Evolutionary conservation across 2,329 filamentous ascomycete genomes (phyloP).

Genomic region (Diaporthe aspalathi): DNA sequence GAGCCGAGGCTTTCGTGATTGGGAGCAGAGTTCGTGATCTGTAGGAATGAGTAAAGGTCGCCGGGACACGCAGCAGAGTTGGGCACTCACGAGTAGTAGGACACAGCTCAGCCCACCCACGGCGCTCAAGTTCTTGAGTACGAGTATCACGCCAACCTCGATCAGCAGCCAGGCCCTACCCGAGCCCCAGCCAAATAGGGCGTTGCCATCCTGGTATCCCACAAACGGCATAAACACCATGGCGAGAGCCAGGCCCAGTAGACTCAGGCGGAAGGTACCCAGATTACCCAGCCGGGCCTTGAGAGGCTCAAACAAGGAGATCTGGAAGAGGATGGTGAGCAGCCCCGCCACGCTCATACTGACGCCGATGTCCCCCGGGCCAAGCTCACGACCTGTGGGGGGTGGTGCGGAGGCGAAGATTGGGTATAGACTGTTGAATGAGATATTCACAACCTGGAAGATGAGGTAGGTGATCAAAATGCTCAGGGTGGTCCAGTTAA

Average conservation of each 20-base stretch:
- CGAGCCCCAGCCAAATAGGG: slow-evolving; percentile 67
- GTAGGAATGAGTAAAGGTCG: not conserved
- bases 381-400: slow-evolving; percentile 81
- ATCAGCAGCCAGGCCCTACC: slow-evolving; percentile 79
- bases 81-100: slow-evolving; percentile 78
- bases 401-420: slow-evolving; percentile 84
- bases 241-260: slow-evolving; percentile 83
- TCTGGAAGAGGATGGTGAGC: slow-evolving; percentile 90
- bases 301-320: slow-evolving; percentile 83
- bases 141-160: slow-evolving; percentile 82
- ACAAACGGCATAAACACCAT: slow-evolving; percentile 93
- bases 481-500: slow-evolving; percentile 84
- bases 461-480: slow-evolving; percentile 89
- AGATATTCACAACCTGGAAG: slow-evolving; percentile 93
- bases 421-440: slow-evolving; percentile 94
- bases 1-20: slow-evolving; percentile 88
- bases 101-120: slow-evolving; percentile 92
- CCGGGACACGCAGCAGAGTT: not conserved
- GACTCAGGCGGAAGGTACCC: slow-evolving; percentile 80
- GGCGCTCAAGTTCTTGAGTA: slow-evolving; percentile 90
- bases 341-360: slow-evolving; percentile 86
- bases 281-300: slow-evolving; percentile 86
- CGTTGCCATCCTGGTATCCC: slow-evolving; percentile 75
- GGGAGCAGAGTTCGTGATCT: slow-evolving; percentile 95
- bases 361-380: slow-evolving; percentile 84